phyloP scores from a whole-genome alignment of 805 yeast species.

The Blastobotrys attinorum region DNA sequence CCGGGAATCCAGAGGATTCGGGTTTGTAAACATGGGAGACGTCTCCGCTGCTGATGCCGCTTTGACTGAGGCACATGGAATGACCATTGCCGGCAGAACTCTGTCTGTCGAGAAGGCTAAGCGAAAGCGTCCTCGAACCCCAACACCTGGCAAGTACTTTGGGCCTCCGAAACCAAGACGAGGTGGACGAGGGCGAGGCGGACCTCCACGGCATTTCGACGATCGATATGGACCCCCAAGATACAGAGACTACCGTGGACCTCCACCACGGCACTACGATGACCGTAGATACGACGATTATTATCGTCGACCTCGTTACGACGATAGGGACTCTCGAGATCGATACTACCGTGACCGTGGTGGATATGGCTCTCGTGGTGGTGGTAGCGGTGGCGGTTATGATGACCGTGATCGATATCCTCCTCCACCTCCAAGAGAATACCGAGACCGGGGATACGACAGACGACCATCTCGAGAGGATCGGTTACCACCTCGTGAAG shows the following conservation, averaged over 20 bases:
- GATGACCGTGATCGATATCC: slow-evolving; percentile 15
- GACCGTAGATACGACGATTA: slow-evolving; percentile 16
- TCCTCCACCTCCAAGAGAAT: background rate
- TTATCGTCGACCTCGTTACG: slow-evolving; percentile 19
- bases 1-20: slow-evolving; percentile 42
- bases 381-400: slow-evolving; percentile 10
- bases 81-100: slow-evolving; percentile 33
- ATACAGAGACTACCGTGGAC: slow-evolving; percentile 11
- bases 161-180: slow-evolving; percentile 26
- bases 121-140: slow-evolving; percentile 32
- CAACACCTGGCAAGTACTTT: slow-evolving; percentile 31
- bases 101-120: slow-evolving; percentile 41
- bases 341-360: slow-evolving; percentile 19
- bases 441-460: slow-evolving; percentile 5
- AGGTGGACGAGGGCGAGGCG: slow-evolving; percentile 15
- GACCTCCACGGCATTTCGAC: slow-evolving; percentile 11
- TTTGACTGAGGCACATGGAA: slow-evolving; percentile 37
- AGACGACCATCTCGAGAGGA: slow-evolving; percentile 5
- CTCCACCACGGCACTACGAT: slow-evolving; percentile 13
- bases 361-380: slow-evolving; percentile 13
- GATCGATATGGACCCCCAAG: slow-evolving; percentile 12
- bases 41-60: slow-evolving; percentile 41
- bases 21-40: slow-evolving; percentile 40
- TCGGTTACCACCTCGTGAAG: slow-evolving; percentile 8
- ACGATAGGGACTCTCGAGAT: slow-evolving; percentile 19